Evolutionary conservation across 345 rosid genomes (phyloP), one percentile per base, ranked within the genome.

Genomic region (Noccaea caerulescens): DNA sequence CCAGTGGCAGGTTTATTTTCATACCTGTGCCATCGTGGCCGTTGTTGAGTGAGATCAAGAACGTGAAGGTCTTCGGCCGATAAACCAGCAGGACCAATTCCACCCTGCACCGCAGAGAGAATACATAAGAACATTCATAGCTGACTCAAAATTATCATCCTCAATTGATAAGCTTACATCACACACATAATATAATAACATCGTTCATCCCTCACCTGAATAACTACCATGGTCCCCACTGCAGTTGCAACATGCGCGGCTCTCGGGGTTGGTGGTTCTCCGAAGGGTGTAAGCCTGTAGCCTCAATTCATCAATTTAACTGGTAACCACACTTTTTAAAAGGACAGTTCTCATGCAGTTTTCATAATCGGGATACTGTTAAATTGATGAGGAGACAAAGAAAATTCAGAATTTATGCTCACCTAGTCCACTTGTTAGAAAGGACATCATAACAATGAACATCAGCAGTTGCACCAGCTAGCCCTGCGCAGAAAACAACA

Each of bases 1-100:
- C 66, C 13, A 16, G 52, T 57, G 60, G 63, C 10, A 8, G 20
- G 50, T 16, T 44, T 58, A 23, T 6, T 70, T 27, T 50, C 77
- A 55, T 68, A 91, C 97, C 93, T 86, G 67, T 91, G 97, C 97
- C 97, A 91, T 43, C 96, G 79, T 7, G 97, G 96, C 27, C 97
- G 89, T 71, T 84, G 96, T 57, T 87, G 96, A 74, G 96, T 89
- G 71, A 91, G 97, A 73, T 91, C 97, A 76, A 91, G 93, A 65
- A 91, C 96, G 78, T 91, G 97, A 82, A 91, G 97, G 81, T 91
- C 97, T 84, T 91, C 97, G 1, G 97, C 93, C 23, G 97, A 89
- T 77, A 91, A 79, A 65, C 97, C 97, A 83, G 91, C 93, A 37
- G 97, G 97, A 71, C 97, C 95, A 77, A 91, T 91, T 75, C 97